Conservation (phyloP, 1,284 basidiomycete species). For the Cryptococcus sp. region DNA sequence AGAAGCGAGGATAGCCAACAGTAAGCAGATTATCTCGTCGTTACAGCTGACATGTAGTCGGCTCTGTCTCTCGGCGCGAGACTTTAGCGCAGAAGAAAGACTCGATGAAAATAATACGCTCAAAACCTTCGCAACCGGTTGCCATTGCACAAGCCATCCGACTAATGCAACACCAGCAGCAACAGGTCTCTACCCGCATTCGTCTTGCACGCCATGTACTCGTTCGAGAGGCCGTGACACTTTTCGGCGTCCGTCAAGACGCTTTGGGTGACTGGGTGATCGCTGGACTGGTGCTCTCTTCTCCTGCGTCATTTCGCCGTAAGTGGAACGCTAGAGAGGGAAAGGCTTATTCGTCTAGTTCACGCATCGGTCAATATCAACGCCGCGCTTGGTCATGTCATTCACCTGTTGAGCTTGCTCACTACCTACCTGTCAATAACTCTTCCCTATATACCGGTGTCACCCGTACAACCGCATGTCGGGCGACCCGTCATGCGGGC, state of each 20-base stretch:
- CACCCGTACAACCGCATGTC: constrained; percentile 28
- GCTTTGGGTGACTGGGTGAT: constrained; percentile 36
- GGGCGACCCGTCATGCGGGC: constrained; percentile 38
- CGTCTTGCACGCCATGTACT: constrained; percentile 41
- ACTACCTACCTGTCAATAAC: constrained; percentile 44
- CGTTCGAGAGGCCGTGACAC: constrained; percentile 38
- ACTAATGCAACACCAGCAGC: constrained; percentile 18
- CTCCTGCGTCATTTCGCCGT: constrained; percentile 39
- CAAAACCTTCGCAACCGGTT: not conserved
- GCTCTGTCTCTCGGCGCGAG: too few species aligned
- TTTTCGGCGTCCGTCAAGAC: constrained; percentile 37
- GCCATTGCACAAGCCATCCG: constrained; percentile 3
- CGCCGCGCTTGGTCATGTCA: constrained; percentile 37
- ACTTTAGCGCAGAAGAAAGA: too few species aligned
- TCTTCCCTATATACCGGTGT: constrained; percentile 35
- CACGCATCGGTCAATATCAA: constrained; percentile 35
- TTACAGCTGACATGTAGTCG: not conserved
- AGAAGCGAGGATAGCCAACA: constrained; percentile 11
- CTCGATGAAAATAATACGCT: not conserved
- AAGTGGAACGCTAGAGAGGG: constrained; percentile 10
- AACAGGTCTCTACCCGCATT: constrained; percentile 28
- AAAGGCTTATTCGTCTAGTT: constrained; percentile 17
- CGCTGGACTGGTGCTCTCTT: constrained; percentile 34
- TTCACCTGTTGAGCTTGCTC: constrained; percentile 43
- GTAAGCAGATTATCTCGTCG: constrained; percentile 11